phyloP scores from a whole-genome alignment of 768 basidiomycete genomes.

The Amanita subjunquillea region DNA sequence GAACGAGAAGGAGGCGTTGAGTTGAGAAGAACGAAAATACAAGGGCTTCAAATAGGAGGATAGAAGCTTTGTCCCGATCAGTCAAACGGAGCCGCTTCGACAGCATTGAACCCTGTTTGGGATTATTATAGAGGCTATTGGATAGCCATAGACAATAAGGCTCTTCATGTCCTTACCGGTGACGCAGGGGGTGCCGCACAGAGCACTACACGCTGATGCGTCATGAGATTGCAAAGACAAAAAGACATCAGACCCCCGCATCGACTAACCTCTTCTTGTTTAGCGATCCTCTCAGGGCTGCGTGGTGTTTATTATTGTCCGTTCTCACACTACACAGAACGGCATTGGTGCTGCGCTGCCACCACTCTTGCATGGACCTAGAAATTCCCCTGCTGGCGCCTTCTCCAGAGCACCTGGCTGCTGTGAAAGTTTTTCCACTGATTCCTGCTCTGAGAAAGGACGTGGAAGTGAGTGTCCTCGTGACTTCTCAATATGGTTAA shows the following conservation, averaged over 20 bases:
- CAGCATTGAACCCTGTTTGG: slow-evolving; percentile 17
- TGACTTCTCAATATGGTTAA: not conserved
- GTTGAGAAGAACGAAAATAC: slow-evolving; percentile 18
- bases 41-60: slow-evolving; percentile 24
- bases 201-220: not conserved
- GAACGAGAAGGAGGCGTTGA: slow-evolving; percentile 24
- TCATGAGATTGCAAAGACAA: slow-evolving; percentile 12
- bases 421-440: slow-evolving; percentile 72
- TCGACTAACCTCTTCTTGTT: not conserved
- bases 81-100: not conserved
- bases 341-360: not conserved
- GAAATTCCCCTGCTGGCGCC: slow-evolving; percentile 37
- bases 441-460: slow-evolving; percentile 66
- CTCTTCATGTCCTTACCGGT: not conserved
- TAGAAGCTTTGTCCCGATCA: slow-evolving; percentile 5
- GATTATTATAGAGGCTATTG: not conserved
- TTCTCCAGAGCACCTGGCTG: slow-evolving; percentile 43
- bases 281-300: not conserved
- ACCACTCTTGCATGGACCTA: slow-evolving; percentile 27
- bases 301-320: not conserved
- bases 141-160: slow-evolving; percentile 9
- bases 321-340: not conserved
- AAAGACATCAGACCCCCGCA: slow-evolving; percentile 6
- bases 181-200: not conserved
- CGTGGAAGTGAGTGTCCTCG: slow-evolving; percentile 40